Evolutionary conservation across 1,139 yeast species (phyloP), one percentile per base, ranked within the genome.

Genomic region (Debaryomycetaceae sp.): DNA sequence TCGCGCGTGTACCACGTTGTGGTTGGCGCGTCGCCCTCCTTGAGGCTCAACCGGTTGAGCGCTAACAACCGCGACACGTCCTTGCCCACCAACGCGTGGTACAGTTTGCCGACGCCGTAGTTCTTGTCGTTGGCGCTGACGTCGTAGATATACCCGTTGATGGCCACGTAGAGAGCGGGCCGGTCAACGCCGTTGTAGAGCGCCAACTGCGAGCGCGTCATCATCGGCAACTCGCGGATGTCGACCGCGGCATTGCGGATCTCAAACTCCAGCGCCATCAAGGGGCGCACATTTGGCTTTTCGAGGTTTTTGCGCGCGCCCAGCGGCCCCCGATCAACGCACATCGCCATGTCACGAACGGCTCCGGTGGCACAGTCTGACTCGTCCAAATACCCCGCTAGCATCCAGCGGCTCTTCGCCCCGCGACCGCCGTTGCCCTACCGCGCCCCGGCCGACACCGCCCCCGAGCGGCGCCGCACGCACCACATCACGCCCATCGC

Each of bases 31-130:
- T 29, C 28, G 38, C 75, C 81, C 29, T 61, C 73, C 1, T 66
- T 33, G 70, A 76, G 51, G 61, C 74, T 13, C 72, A 58, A 42
- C 34, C 51, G 48, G 38, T 64, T 65, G 37, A 62, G 45, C n/a
- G 66, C 74, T 34, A 86, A 60, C 2, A 88, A 79, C 36, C 93
- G 58, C 14, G 85, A 77, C 11, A 84, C 83, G 42, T 86, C 95
- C 43, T 74, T 77, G 2, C 89, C 96, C 5, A 80, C 83, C 31
- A 86, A 67, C 21, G 68, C 74, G 45, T 78, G 78, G 56, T 86
- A 86, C 18, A 81, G 76, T 41, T 77, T 73, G 0, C 86, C 91
- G 1, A 81, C 81, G 0, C 93, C 95, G 47, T 86, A 86, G 28
- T 77, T 78, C 14, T 71, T 74, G 11, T 53, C 44, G 46, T 84